Evolutionary conservation across 305 asterid species (phyloP).

Genomic region (Coffea humblotiana): DNA sequence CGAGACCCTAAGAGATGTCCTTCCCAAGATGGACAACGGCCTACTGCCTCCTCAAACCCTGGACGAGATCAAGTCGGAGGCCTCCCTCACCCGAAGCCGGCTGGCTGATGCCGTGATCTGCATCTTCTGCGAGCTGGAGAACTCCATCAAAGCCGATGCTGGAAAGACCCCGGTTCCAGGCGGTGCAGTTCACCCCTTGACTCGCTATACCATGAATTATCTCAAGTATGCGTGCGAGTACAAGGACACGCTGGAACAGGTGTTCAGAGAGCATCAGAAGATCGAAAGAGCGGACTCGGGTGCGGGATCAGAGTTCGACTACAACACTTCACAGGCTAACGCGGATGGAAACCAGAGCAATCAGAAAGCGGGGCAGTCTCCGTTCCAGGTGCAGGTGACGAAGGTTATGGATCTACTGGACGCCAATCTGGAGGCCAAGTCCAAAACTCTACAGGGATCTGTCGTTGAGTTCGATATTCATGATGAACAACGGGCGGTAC

Average conservation of each 20-base stretch:
- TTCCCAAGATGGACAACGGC: constrained; percentile 26
- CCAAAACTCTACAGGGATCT: constrained; percentile 73
- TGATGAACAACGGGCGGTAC: constrained; percentile 98
- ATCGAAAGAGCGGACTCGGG: constrained; percentile 54
- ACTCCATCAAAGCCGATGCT: constrained; percentile 66
- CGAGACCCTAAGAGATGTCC: constrained; percentile 56
- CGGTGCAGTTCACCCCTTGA: constrained; percentile 89
- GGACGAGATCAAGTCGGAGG: constrained; percentile 54
- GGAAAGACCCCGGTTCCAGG: constrained; percentile 74
- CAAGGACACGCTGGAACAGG: constrained; percentile 65
- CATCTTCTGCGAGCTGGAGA: constrained; percentile 68
- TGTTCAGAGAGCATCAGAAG: constrained; percentile 71
- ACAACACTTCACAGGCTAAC: constrained; percentile 18
- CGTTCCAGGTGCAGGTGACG: constrained; percentile 54
- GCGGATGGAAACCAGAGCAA: neutral
- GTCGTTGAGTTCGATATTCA: constrained; percentile 68
- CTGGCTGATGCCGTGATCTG: constrained; percentile 66
- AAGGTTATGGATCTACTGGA: constrained; percentile 70
- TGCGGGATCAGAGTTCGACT: constrained; percentile 41
- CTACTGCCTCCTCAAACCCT: constrained; percentile 32
- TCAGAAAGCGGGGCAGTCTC: constrained; percentile 24
- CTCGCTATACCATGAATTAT: constrained; percentile 74
- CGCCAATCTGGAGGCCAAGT: constrained; percentile 64
- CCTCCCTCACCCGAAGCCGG: constrained; percentile 46
- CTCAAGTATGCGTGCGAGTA: constrained; percentile 52